Percentiles rank a stretch among this genome's conserved stretches.
Evolutionary conservation across 441 rosid species (phyloP).

Genomic region (Bocquillonia castaneifolia): DNA sequence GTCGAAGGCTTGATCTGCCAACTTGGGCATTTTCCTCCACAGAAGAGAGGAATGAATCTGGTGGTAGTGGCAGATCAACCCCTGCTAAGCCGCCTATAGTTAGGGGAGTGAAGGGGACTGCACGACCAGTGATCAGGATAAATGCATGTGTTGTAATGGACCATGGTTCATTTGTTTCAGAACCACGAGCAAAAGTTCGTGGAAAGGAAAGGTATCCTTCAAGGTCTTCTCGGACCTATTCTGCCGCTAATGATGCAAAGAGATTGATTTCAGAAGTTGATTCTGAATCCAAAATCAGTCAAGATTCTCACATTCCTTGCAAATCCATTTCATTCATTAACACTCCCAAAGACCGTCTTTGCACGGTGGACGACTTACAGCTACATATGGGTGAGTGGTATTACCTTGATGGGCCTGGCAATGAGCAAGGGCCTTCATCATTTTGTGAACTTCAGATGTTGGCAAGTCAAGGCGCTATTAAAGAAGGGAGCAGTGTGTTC

Average conservation of each 20-base stretch:
- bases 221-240: conserved; percentile 60
- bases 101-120: conserved; percentile 74
- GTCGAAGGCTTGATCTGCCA: conserved; percentile 91
- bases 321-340: conserved; percentile 43
- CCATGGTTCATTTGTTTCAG: conserved; percentile 81
- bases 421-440: conserved; percentile 79
- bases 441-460: conserved; percentile 70
- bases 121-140: conserved; percentile 81
- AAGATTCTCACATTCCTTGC: conserved; percentile 42
- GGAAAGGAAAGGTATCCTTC: conserved; percentile 66
- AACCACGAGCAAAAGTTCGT: conserved; percentile 57
- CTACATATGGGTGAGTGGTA: conserved; percentile 96
- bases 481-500: conserved; percentile 71
- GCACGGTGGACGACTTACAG: conserved; percentile 64
- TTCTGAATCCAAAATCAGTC: conserved; percentile 49
- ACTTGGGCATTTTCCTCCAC: conserved; percentile 77
- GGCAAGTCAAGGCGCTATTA: conserved; percentile 66
- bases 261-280: conserved; percentile 61
- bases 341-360: conserved; percentile 64
- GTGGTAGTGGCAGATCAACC: conserved; percentile 30
- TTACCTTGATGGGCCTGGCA: conserved; percentile 91
- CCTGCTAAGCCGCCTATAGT: conserved; percentile 45
- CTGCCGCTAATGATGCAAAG: conserved; percentile 57
- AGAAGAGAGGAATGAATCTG: conserved; percentile 68
- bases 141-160: conserved; percentile 98